These are phyloP conservation scores for Candolleomyces eurysporus DNA, from an alignment of 768 basidiomycete species.

Conservation along the genomic window DNA sequence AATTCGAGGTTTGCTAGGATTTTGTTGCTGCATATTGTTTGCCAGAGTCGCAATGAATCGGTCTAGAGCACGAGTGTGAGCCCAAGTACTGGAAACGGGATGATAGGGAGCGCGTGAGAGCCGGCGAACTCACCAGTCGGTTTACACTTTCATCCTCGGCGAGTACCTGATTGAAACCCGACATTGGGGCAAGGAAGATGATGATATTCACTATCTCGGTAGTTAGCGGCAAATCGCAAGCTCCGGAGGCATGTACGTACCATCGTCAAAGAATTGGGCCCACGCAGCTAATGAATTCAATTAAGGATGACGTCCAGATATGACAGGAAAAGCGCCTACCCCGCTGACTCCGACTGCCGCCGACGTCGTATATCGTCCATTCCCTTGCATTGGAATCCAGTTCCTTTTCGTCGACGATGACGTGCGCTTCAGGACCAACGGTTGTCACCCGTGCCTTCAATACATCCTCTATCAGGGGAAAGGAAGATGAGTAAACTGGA, in stretches of 20 bases:
- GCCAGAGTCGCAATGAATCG: constrained; percentile 60
- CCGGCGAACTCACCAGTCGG: constrained; percentile 45
- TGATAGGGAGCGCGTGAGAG: neutral
- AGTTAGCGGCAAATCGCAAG: neutral
- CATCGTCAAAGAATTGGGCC: constrained; percentile 71
- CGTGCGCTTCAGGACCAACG: constrained; percentile 63
- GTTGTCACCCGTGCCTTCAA: constrained; percentile 64
- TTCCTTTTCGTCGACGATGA: constrained; percentile 43
- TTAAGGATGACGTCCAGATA: neutral
- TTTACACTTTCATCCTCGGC: constrained; percentile 58
- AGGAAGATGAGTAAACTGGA: neutral
- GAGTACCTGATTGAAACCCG: constrained; percentile 62
- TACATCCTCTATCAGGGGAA: constrained; percentile 47
- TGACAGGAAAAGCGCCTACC: constrained; percentile 31
- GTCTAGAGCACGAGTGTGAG: constrained; percentile 27
- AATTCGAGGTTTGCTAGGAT: constrained; percentile 52
- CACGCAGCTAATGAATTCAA: constrained; percentile 44
- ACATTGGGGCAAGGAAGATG: constrained; percentile 66
- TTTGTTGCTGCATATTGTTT: constrained; percentile 56
- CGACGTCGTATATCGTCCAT: constrained; percentile 70
- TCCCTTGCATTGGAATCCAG: constrained; percentile 33
- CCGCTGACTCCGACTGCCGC: constrained; percentile 56
- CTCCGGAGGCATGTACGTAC: constrained; percentile 26
- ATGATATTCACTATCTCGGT: constrained; percentile 50
- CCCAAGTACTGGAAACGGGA: neutral